Evolutionary conservation across 805 yeast genomes (phyloP).

Genomic region (Clavispora carvajalis): DNA sequence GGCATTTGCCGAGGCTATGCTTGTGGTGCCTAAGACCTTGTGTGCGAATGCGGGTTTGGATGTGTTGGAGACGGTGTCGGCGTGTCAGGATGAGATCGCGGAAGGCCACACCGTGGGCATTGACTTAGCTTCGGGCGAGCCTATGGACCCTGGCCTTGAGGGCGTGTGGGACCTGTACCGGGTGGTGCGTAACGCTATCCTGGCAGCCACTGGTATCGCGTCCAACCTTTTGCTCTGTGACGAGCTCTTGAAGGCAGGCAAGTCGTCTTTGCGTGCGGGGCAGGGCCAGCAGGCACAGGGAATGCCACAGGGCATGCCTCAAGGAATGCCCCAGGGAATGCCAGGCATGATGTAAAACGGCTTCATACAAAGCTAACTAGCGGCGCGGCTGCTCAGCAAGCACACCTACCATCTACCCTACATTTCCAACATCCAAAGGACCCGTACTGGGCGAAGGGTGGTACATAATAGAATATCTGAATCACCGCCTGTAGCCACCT

Average conservation of each 20-base stretch:
- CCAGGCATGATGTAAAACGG: slow-evolving; percentile 16
- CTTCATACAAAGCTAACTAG: too few relatives aligned
- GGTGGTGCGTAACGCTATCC: slow-evolving; percentile 86
- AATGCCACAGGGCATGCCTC: slow-evolving; percentile 16
- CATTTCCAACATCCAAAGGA: too few relatives aligned
- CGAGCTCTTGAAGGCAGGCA: slow-evolving; percentile 93
- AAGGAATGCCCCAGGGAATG: slow-evolving; percentile 17
- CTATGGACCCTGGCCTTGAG: slow-evolving; percentile 89
- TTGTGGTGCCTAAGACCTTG: slow-evolving; percentile 89
- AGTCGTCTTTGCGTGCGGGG: slow-evolving; percentile 79
- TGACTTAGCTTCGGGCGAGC: slow-evolving; percentile 86
- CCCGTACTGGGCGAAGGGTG: too few relatives aligned
- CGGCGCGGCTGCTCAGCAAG: too few relatives aligned
- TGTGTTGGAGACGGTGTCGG: slow-evolving; percentile 79
- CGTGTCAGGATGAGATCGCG: slow-evolving; percentile 82
- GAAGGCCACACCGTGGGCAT: slow-evolving; percentile 86
- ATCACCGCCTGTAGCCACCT: too few relatives aligned
- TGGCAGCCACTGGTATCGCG: slow-evolving; percentile 92
- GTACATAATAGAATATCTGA: too few relatives aligned
- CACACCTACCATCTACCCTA: too few relatives aligned
- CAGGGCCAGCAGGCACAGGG: slow-evolving; percentile 13
- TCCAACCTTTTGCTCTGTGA: slow-evolving; percentile 90
- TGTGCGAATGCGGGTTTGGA: slow-evolving; percentile 92
- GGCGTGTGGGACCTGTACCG: slow-evolving; percentile 97
- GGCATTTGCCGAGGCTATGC: slow-evolving; percentile 89